Evolutionary conservation across 148 eudicot species (phyloP).

Genomic region (Silene latifolia): DNA sequence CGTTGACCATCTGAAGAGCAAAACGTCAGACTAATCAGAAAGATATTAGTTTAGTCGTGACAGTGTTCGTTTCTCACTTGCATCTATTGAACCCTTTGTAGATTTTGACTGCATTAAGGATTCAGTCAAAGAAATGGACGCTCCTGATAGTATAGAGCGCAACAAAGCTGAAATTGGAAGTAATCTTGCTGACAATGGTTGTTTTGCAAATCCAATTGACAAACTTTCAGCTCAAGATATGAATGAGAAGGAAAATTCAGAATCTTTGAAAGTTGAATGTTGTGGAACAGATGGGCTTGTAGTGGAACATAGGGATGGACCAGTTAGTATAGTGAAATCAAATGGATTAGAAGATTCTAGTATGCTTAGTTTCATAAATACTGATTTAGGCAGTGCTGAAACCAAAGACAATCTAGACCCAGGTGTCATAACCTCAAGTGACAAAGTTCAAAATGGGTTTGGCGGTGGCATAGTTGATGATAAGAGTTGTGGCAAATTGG

Average conservation of each 20-base stretch:
- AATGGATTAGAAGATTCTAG: constrained; percentile 5
- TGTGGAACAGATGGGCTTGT: constrained; percentile 13
- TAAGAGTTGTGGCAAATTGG: constrained; percentile 13
- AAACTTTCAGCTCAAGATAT: constrained; percentile 12
- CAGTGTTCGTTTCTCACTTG: constrained; percentile 36
- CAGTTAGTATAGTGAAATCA: constrained; percentile 7
- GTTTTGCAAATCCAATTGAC: constrained; percentile 4
- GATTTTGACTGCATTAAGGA: constrained; percentile 58
- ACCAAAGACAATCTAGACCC: neutral
- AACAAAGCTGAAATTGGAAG: constrained; percentile 15
- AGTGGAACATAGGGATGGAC: neutral
- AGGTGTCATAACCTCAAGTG: constrained; percentile 7
- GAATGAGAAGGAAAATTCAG: constrained; percentile 22
- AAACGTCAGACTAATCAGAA: constrained; percentile 18
- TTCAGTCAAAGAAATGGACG: constrained; percentile 49
- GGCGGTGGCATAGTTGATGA: constrained; percentile 3
- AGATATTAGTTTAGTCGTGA: constrained; percentile 28
- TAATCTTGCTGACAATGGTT: constrained; percentile 12
- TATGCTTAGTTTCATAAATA: neutral
- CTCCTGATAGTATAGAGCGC: constrained; percentile 16
- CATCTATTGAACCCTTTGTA: constrained; percentile 35
- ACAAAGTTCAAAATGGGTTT: constrained; percentile 7
- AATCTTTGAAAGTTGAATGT: constrained; percentile 16
- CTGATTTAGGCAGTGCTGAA: constrained; percentile 14
- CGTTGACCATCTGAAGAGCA: constrained; percentile 24